Evolutionary conservation across 2,329 filamentous ascomycete species (phyloP), one percentile per base, ranked within the genome.

Genomic region (Sporothrix curviconia): DNA sequence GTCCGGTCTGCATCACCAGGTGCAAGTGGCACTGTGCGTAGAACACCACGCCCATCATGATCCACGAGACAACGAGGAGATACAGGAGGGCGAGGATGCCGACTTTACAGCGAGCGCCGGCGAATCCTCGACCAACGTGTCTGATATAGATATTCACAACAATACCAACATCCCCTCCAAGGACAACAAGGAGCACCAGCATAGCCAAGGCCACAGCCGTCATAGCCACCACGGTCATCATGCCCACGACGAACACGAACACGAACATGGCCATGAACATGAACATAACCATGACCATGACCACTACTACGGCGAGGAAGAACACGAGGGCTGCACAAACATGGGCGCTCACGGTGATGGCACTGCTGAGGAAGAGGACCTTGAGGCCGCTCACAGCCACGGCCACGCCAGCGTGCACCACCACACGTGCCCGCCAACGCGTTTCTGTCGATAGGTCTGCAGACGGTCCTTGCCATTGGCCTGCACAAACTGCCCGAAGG

Each of bases 381-480:
- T 61, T 39, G 59, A 57, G 11, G 59, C 12, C 15, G 36, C 22
- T 15, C 25, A 24, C 24, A 28, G 25, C 4, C 15, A 9, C 30
- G 59, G 73, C 74, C 6, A 76, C 76, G 24, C n/a, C 5, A 15
- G 25, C 7, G 46, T 30, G 60, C 90, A 96, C 67, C 92, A 99
- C 67, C 92, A 99, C 94, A 99, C 70, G 92, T 97, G 3, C 90
- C 92, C 0, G 86, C 89, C 61, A 97, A 97, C 67, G 90, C 90
- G 6, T 99, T 96, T 70, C 78, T 97, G 61, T 89, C 89, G 54
- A 94, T 97, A 60, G 92, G 94, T n/a, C 81, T 99, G 1, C 94
- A 99, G 71, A 97, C 94, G 0, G 92, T 90, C 15, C 86, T 96
- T 52, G 94, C 94, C 6, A 97, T 99, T 62, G 91, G 92, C 7